These are phyloP conservation scores for Mycena maculata DNA, from an alignment of 768 basidiomycete genomes.

Conservation along the genomic window DNA sequence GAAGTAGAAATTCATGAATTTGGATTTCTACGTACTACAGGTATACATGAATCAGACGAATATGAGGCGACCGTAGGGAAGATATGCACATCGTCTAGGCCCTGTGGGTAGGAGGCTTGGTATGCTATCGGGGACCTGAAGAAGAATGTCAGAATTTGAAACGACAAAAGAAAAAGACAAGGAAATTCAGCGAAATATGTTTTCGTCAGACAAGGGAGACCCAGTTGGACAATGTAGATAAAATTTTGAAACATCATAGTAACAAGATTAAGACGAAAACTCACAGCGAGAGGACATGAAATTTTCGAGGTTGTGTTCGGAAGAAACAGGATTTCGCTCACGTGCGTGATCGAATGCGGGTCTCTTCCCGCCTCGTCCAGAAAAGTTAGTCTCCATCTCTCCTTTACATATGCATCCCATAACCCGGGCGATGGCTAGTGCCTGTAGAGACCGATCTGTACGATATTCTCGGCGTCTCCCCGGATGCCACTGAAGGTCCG, in stretches of 20 bases:
- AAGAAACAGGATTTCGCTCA: slow-evolving; percentile 15
- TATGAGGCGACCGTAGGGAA: slow-evolving; percentile 20
- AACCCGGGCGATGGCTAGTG: slow-evolving; percentile 55
- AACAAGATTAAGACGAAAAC: slow-evolving; percentile 21
- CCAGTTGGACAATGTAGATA: slow-evolving; percentile 96
- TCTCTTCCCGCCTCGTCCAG: slow-evolving; percentile 7
- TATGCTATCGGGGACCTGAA: slow-evolving; percentile 24
- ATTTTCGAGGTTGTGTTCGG: slow-evolving; percentile 18
- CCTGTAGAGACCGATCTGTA: slow-evolving; percentile 85
- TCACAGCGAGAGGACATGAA: slow-evolving; percentile 25
- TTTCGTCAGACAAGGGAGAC: slow-evolving; percentile 63
- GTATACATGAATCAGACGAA: slow-evolving; percentile 37
- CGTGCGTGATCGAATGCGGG: slow-evolving; percentile 16
- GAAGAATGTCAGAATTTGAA: slow-evolving; percentile 33
- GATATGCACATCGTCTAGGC: not conserved
- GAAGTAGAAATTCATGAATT: slow-evolving; percentile 96
- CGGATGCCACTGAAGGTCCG: slow-evolving; percentile 78
- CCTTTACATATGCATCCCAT: not conserved
- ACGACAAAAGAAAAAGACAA: not conserved
- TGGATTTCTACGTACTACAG: slow-evolving; percentile 52
- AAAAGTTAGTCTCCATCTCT: slow-evolving; percentile 21
- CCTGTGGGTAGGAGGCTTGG: not conserved
- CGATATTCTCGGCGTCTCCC: slow-evolving; percentile 81
- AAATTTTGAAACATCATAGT: slow-evolving; percentile 67
- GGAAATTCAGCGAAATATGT: slow-evolving; percentile 28